phyloP scores from a whole-genome alignment of 2,329 filamentous ascomycete species.

The Graphilbum sp. region DNA sequence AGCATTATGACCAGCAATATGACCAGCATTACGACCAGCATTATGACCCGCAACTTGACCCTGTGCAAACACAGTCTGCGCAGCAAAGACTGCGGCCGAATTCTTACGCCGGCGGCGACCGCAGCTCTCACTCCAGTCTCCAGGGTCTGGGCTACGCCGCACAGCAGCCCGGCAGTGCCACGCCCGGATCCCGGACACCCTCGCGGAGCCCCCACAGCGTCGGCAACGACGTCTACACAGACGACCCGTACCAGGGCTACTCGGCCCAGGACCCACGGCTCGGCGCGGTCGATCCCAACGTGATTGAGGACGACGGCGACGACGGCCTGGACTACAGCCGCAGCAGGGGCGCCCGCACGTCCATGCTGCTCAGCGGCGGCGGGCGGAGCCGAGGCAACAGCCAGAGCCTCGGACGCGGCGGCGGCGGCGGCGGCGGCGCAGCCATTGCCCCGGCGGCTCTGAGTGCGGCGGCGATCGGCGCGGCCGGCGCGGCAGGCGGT shows the following conservation, averaged over 20 bases:
- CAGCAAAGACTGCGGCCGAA: constrained; percentile 6
- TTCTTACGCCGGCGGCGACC: constrained; percentile 14
- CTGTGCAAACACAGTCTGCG: neutral
- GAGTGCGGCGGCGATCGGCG: constrained; percentile 18
- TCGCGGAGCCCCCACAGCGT: constrained; percentile 33
- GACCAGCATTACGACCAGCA: too few species aligned
- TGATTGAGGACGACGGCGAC: constrained; percentile 76
- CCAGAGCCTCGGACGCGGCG: constrained; percentile 23
- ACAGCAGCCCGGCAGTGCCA: constrained; percentile 17
- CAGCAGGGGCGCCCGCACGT: constrained; percentile 29
- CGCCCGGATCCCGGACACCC: constrained; percentile 18
- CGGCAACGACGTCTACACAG: constrained; percentile 31
- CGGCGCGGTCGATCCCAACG: constrained; percentile 56
- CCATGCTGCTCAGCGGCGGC: constrained; percentile 39
- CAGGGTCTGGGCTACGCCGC: constrained; percentile 21
- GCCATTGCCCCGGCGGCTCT: constrained; percentile 23
- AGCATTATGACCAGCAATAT: too few species aligned
- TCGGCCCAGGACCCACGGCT: constrained; percentile 32
- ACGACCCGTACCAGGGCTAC: constrained; percentile 52
- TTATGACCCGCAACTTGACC: too few species aligned
- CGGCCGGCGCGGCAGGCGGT: constrained; percentile 11
- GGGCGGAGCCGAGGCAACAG: constrained; percentile 20
- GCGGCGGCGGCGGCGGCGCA: constrained; percentile 23
- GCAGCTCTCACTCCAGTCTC: constrained; percentile 26
- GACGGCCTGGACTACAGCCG: constrained; percentile 51